A percentile compares a stretch with the other conserved stretches of the same genome.
phyloP scores from a whole-genome alignment of 1,139 yeast species.

The Wickerhamomyces sp. region DNA sequence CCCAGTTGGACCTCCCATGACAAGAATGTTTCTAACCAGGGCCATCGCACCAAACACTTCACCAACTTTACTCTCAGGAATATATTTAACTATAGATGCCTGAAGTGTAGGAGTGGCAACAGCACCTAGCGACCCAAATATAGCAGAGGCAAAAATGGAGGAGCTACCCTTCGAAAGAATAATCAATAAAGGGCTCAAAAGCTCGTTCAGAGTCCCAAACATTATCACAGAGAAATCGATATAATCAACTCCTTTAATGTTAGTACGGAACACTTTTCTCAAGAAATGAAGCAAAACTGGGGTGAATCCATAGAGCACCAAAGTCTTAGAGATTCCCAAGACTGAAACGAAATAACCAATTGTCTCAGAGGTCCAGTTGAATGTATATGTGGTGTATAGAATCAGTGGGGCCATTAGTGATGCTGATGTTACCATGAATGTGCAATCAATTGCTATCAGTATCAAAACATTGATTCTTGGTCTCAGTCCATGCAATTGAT shows the following conservation, averaged over 20 bases:
- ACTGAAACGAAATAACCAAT: conserved; percentile 58
- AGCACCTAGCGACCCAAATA: conserved; percentile 47
- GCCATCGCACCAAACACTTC: conserved; percentile 48
- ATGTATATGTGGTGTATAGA: conserved; percentile 54
- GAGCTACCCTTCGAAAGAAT: conserved; percentile 29
- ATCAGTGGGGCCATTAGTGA: conserved; percentile 43
- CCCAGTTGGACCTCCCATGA: conserved; percentile 32
- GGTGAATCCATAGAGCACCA: conserved; percentile 36
- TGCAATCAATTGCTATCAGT: conserved; percentile 44
- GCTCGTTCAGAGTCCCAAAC: conserved; percentile 36
- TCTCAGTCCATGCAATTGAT: conserved; percentile 28
- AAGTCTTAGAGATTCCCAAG: conserved; percentile 43
- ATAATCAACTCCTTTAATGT: conserved; percentile 40
- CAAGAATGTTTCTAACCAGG: conserved; percentile 34
- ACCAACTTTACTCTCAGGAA: conserved; percentile 39
- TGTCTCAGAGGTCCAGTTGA: conserved; percentile 55
- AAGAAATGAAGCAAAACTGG: conserved; percentile 40
- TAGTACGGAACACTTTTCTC: conserved; percentile 25
- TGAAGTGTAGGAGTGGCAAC: conserved; percentile 45
- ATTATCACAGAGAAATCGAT: conserved; percentile 47
- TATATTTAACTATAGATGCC: conserved; percentile 48
- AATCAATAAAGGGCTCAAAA: conserved; percentile 38
- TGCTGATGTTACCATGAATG: conserved; percentile 30
- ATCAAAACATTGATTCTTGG: conserved; percentile 44
- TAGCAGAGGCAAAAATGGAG: conserved; percentile 26